Base-by-base conservation (phyloP, 2,329 filamentous ascomycete species). In the Diplocarpon rosae region DNA sequence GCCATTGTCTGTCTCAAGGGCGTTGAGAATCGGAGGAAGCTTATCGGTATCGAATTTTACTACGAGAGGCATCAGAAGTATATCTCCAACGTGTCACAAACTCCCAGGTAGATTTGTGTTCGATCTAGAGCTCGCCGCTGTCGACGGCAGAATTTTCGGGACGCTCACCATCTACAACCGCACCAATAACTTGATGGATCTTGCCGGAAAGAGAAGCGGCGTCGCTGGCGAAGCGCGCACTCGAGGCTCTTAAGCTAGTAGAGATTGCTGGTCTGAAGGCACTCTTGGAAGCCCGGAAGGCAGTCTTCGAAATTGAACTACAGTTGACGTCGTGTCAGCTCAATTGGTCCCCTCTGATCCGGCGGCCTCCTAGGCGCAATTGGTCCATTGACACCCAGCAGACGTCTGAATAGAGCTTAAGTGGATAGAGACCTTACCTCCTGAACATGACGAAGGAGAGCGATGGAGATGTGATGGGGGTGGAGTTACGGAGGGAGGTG, bases 21-120 rank as follows among this genome's bases (percentile, higher is more conserved):
- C 92, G 74, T 98, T 96, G 67, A 96, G 83, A 80, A 98, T 98
- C 60, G 89, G 71, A 62, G 92, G 92, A 58, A 98, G 85, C 73
- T 90, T 85, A 57, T 90, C 85, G 60, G 75, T 78, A 65, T 95
- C 87, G 76, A 96, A 96, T 78, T 96, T 96, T 70, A 95, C 90
- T 95, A 67, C 60, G 63, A 55, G 56, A 49, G 46, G 53, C 44
- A 56, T 68, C 52, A 67, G 64, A 47, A 50, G 44, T 37, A 37
- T 37, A 39, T 38, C 49, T 29, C 43, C 38, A 47, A 39, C 17
- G 29, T 39, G 20, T 28, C 8, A 37, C 17, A 49, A 58, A 51
- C 50, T 53, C 39, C 40, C 39, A n/a, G 24, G 20, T 28, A 29
- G 37, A 40, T 44, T 45, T 49, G 48, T 28, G n/a, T 27, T 33